Evolutionary conservation across 805 yeast genomes (phyloP).

Genomic region (Clavispora fructus): DNA sequence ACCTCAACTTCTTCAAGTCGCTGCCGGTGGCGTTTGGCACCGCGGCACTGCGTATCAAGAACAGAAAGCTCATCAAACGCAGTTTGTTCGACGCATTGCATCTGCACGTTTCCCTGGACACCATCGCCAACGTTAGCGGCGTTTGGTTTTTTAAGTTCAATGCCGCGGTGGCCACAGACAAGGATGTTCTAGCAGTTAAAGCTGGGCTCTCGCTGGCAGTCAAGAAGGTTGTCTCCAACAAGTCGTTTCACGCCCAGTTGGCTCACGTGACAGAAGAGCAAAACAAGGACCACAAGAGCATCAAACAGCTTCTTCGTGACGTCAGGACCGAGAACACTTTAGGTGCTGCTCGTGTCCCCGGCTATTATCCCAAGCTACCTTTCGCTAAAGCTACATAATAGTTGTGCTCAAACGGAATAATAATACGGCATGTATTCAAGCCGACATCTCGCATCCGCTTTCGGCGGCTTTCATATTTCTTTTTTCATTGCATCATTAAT

Average conservation of each 20-base stretch:
- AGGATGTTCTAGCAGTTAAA: conserved; percentile 1
- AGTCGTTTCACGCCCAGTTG: not conserved
- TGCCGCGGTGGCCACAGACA: conserved; percentile 4
- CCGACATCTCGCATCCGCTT: too few species aligned
- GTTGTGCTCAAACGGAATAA: too few species aligned
- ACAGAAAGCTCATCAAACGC: conserved; percentile 32
- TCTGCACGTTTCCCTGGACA: conserved; percentile 2
- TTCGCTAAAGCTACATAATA: not conserved
- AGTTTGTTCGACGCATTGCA: conserved; percentile 8
- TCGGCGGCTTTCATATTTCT: too few species aligned
- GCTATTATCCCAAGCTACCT: conserved; percentile 15
- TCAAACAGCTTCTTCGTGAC: conserved; percentile 3
- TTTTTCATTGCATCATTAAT: too few species aligned
- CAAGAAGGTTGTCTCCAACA: conserved; percentile 4
- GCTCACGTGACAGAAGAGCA: conserved; percentile 1
- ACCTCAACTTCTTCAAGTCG: conserved; percentile 18
- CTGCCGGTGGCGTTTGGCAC: conserved; percentile 26
- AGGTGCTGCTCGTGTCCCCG: conserved; percentile 9
- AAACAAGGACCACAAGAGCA: conserved; percentile 2
- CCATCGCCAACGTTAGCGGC: conserved; percentile 10
- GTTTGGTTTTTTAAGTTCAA: conserved; percentile 10
- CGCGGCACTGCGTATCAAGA: conserved; percentile 26
- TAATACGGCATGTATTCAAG: too few species aligned
- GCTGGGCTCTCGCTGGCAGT: conserved; percentile 6
- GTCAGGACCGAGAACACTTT: conserved; percentile 8